phyloP scores from a whole-genome alignment of 768 basidiomycete genomes.

The Rhodotorula sphaerocarpa region DNA sequence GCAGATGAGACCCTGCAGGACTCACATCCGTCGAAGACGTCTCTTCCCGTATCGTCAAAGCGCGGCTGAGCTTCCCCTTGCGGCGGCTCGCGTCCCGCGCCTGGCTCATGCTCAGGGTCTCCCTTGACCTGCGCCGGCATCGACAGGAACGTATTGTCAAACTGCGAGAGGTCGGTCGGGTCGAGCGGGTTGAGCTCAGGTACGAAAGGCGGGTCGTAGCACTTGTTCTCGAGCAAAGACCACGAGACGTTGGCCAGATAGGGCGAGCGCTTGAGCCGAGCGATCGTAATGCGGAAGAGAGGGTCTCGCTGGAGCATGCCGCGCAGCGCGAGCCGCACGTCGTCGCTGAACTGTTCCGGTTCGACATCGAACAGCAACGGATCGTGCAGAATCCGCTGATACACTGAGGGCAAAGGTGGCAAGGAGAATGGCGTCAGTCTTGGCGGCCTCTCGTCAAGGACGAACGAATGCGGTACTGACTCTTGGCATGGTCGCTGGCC shows the following conservation, averaged over 20 bases:
- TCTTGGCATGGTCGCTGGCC: constrained; percentile 75
- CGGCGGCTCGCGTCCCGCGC: constrained; percentile 41
- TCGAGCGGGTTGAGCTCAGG: constrained; percentile 79
- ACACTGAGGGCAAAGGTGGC: too few relatives aligned
- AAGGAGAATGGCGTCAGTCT: not conserved
- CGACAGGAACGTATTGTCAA: constrained; percentile 91
- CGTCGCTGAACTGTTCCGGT: constrained; percentile 71
- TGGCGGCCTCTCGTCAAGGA: not conserved
- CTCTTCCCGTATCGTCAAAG: constrained; percentile 52
- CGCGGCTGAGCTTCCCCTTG: constrained; percentile 37
- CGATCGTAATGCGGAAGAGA: constrained; percentile 78
- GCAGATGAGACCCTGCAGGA: not conserved
- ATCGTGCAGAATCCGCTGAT: constrained; percentile 81
- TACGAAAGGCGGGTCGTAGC: constrained; percentile 71
- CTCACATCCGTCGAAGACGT: constrained; percentile 74
- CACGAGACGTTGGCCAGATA: constrained; percentile 27
- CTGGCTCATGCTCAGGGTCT: constrained; percentile 53
- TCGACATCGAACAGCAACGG: constrained; percentile 67
- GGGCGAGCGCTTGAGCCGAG: constrained; percentile 65
- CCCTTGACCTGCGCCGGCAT: constrained; percentile 74
- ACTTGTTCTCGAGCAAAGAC: constrained; percentile 68
- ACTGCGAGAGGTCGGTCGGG: constrained; percentile 93
- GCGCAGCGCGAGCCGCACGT: constrained; percentile 89
- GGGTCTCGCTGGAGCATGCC: constrained; percentile 91
- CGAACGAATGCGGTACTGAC: not conserved